Evolutionary conservation across 305 asterid species (phyloP).

Genomic region (Solanum hybrid): DNA sequence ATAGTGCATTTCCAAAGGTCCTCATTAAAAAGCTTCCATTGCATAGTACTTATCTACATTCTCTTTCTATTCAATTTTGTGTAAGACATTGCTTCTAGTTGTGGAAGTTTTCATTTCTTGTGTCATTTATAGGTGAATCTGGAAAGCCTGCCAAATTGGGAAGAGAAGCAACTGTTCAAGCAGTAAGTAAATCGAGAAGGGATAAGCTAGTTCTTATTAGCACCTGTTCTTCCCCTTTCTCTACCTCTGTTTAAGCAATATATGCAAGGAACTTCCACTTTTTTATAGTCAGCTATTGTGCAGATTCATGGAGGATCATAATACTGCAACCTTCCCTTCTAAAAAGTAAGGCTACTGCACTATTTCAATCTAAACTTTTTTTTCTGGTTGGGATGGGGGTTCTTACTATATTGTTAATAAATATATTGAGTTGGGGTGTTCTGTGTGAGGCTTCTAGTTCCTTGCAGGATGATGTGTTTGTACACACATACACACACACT

Average conservation of each 20-base stretch:
- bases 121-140: conserved; percentile 60
- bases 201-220: neutral
- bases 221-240: neutral
- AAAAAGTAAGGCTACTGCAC: conserved; percentile 57
- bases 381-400: neutral
- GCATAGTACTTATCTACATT: neutral
- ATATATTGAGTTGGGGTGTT: neutral
- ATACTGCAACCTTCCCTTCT: conserved; percentile 94
- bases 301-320: conserved; percentile 99
- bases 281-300: conserved; percentile 8
- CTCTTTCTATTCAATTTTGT: neutral
- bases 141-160: conserved; percentile 91
- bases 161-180: conserved; percentile 92
- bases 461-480: neutral
- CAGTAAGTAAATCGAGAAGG: conserved; percentile 35
- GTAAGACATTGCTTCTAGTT: neutral
- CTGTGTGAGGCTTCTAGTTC: neutral
- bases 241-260: neutral
- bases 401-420: neutral
- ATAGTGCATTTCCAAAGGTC: neutral
- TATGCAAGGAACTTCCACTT: neutral
- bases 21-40: neutral
- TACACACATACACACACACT: neutral
- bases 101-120: neutral
- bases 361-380: neutral